These are phyloP conservation scores for Tritrichomonas foetus DNA, from an alignment of 208 protist species.

Conservation along the genomic window DNA sequence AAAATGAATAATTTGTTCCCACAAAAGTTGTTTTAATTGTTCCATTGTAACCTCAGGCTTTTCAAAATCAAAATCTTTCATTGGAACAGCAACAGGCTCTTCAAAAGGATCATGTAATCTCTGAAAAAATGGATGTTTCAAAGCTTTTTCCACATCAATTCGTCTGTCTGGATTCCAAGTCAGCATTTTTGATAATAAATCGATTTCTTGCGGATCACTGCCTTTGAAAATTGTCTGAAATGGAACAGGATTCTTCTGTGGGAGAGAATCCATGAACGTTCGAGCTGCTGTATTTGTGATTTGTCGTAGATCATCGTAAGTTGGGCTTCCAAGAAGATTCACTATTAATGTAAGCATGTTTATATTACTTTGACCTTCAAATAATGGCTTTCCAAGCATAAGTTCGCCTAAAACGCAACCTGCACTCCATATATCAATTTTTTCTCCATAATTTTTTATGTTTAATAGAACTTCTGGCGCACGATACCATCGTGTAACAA, in stretches of 20 bases:
- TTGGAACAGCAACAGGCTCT: slow-evolving; percentile 25
- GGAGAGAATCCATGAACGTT: slow-evolving; percentile 74
- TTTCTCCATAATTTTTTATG: slow-evolving; percentile 35
- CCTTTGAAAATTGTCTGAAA: slow-evolving; percentile 46
- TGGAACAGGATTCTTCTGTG: slow-evolving; percentile 54
- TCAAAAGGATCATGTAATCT: slow-evolving; percentile 2
- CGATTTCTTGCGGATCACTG: slow-evolving; percentile 47
- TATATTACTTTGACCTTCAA: slow-evolving; percentile 62
- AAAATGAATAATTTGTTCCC: background rate
- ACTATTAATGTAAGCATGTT: background rate
- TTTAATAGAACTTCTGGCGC: slow-evolving; percentile 88
- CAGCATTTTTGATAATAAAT: slow-evolving; percentile 59
- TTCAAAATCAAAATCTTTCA: slow-evolving; percentile 21
- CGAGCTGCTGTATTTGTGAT: slow-evolving; percentile 70
- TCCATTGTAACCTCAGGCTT: background rate
- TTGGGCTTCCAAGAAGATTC: slow-evolving; percentile 27
- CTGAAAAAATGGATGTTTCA: slow-evolving; percentile 44
- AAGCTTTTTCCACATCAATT: slow-evolving; percentile 54
- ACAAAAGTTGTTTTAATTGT: background rate
- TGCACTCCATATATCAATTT: slow-evolving; percentile 92
- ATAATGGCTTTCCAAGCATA: slow-evolving; percentile 74
- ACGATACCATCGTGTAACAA: slow-evolving; percentile 87
- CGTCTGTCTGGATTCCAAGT: slow-evolving; percentile 58
- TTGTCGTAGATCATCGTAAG: slow-evolving; percentile 68
- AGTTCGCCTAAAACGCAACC: slow-evolving; percentile 98